Base-by-base conservation (phyloP, 1,139 yeast genomes). In the Hemisphaericaspora lyxosophila region DNA sequence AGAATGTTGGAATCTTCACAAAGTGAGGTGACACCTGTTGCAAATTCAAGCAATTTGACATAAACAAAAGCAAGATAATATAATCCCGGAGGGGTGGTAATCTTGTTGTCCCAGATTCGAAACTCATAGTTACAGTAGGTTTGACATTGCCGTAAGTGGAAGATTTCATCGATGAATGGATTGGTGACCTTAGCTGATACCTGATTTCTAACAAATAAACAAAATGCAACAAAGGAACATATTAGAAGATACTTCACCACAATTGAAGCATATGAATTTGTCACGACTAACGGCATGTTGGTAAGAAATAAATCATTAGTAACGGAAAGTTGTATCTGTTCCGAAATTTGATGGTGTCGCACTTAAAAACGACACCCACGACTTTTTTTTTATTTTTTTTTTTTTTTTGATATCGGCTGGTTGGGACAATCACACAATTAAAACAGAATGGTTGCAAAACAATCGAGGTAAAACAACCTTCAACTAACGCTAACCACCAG, bases 21-120 rank as follows among this genome's bases (percentile, higher is more conserved):
- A 8, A 26, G 20, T 32, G 47, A 35, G 35, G 58, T 27, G n/a
- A 31, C 9, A 8, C 44, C 41, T 26, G 57, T 35, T 19, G 57
- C 18, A 31, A 49, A 26, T 39, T 53, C 49, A 28, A 67, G 30
- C 2, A 62, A 18, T 42, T 70, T 60, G 33, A 73, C 58, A 52
- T 70, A 79, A 4, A 62, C 37, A 45, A 72, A 73, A 1, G 90
- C 95, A 8, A 89, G 52, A 7, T 73, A 46, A 54, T 92, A 92
- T 26, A 92, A 64, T 0, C 98, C 99, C 1, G 98, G 98, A 2
- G 98, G 98, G 0, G 98, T 92, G 3, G 98, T 92, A 56, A 94
- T 88, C 56, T 90, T 92, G 25, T 80, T 72, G 57, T 92, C 92
- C 97, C 97, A 92, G 1, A 66, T 53, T 11, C 47, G 43, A 62